These are phyloP conservation scores for Pythium oligandrum DNA, from an alignment of 352 stramenopile species.

Conservation along the genomic window DNA sequence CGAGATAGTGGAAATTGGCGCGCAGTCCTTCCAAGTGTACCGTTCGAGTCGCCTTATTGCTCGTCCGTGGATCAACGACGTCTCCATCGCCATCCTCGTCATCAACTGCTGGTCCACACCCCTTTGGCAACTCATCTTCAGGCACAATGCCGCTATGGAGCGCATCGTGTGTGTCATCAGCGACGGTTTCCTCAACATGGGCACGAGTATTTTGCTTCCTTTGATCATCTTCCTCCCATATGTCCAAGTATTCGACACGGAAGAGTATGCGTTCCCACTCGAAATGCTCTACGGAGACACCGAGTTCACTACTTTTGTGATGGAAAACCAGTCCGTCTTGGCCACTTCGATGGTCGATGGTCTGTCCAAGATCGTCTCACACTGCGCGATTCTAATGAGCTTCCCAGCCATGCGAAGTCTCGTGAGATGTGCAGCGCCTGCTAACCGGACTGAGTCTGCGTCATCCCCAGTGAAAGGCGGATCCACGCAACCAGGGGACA, in stretches of 20 bases:
- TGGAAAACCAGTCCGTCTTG: conserved; percentile 1
- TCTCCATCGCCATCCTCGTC: conserved; percentile 14
- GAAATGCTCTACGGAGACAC: conserved; percentile 2
- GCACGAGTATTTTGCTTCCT: neutral
- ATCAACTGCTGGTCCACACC: conserved; percentile 24
- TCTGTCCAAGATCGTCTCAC: neutral
- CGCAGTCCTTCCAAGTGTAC: conserved; percentile 12
- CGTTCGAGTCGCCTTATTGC: conserved; percentile 8
- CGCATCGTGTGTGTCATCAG: neutral
- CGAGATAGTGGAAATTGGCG: conserved; percentile 9
- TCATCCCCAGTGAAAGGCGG: too few relatives aligned
- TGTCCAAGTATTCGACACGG: neutral
- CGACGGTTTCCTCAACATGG: neutral
- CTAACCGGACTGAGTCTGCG: too few relatives aligned
- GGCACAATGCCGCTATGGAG: neutral
- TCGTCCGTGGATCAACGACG: conserved; percentile 11
- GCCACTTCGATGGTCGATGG: neutral
- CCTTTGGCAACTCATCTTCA: conserved; percentile 5
- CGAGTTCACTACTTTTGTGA: conserved; percentile 1
- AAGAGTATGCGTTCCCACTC: neutral
- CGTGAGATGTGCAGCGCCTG: neutral
- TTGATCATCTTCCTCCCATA: conserved; percentile 1
- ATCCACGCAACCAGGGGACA: too few relatives aligned
- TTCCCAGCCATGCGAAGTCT: neutral
- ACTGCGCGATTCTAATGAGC: neutral